Base-by-base conservation (phyloP, 1,284 basidiomycete genomes). In the Cutaneotrichosporon sp. region DNA sequence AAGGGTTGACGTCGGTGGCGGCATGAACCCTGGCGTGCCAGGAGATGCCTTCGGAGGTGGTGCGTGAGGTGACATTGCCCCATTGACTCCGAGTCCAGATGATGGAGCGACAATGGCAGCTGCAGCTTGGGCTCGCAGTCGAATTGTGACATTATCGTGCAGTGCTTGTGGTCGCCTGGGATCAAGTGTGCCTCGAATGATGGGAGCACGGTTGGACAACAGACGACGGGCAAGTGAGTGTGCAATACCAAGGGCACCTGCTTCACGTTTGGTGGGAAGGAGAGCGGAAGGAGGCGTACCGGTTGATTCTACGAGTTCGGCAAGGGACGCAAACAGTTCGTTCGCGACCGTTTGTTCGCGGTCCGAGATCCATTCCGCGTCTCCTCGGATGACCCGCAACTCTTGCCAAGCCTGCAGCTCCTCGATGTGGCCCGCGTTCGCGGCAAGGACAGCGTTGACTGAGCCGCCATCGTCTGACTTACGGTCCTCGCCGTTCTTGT, bases 361-460 rank as follows among this genome's bases (percentile, higher is more conserved):
- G 19, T 68, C 61, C 7, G 55, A 60, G 5, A 55, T 39, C 50
- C 42, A 55, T 22, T 43, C 20, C 6, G 34, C 47, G 31, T 61
- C 52, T 8, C 64, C 65, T 31, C 60, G 58, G 19, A 60, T 47
- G 4, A 67, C 38, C 14, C 71, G 49, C 24, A 63, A 24, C 1
- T 65, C 60, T 42, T 73, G 70, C 70, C 71, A 71, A 4, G 55
- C 59, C 33, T 66, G 58, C 49, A 73, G 54, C 54, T 73, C 71
- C 22, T 59, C 56, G 25, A 73, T 61, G 35, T 63, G 53, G 8
- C 46, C 58, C 11, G 52, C 54, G 46, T 73, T 73, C 31, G 63
- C 58, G 4, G 52, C 49, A 37, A 72, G 52, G 2, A 62, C 42
- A 20, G 61, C 64, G 16, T 66, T n/a, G n/a, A n/a, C n/a, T n/a